Evolutionary conservation across 192 early-diverging fungal species (phyloP).

Genomic region (Podila epicladia): DNA sequence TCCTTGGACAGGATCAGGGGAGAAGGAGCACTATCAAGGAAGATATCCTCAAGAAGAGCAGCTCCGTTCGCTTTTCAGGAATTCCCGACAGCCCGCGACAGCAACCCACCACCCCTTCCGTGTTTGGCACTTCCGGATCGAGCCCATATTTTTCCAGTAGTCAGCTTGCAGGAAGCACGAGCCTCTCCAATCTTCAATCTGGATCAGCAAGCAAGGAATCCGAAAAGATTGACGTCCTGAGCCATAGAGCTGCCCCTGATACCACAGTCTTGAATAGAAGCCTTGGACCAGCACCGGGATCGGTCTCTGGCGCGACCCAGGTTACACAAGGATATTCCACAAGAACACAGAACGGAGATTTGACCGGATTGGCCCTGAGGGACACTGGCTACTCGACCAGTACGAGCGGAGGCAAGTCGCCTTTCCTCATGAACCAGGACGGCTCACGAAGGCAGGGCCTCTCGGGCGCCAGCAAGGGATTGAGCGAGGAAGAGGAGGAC

Average conservation of each 20-base stretch:
- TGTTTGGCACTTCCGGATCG: constrained; percentile 11
- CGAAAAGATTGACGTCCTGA: constrained; percentile 30
- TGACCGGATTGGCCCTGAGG: constrained; percentile 5
- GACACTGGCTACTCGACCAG: not conserved
- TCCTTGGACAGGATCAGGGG: not conserved
- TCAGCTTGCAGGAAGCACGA: constrained; percentile 2
- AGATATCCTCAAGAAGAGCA: constrained; percentile 11
- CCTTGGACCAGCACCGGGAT: constrained; percentile 43
- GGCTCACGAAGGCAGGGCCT: not conserved
- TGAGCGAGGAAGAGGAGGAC: constrained; percentile 40
- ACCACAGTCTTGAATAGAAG: constrained; percentile 21
- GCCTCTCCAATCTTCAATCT: constrained; percentile 17
- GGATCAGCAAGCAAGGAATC: constrained; percentile 16
- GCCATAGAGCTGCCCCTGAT: constrained; percentile 13
- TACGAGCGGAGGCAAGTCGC: constrained; percentile 1
- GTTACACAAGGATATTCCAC: constrained; percentile 16
- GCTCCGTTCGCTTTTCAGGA: constrained; percentile 33
- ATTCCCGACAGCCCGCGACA: constrained; percentile 18
- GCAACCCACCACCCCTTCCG: constrained; percentile 6
- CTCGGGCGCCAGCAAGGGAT: not conserved
- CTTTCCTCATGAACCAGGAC: constrained; percentile 17
- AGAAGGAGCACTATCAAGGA: constrained; percentile 7
- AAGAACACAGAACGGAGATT: constrained; percentile 3
- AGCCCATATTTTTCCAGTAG: constrained; percentile 3
- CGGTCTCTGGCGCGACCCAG: constrained; percentile 25